phyloP scores from a whole-genome alignment of 2,329 filamentous ascomycete species.

The Pseudocercospora fijiensis region DNA sequence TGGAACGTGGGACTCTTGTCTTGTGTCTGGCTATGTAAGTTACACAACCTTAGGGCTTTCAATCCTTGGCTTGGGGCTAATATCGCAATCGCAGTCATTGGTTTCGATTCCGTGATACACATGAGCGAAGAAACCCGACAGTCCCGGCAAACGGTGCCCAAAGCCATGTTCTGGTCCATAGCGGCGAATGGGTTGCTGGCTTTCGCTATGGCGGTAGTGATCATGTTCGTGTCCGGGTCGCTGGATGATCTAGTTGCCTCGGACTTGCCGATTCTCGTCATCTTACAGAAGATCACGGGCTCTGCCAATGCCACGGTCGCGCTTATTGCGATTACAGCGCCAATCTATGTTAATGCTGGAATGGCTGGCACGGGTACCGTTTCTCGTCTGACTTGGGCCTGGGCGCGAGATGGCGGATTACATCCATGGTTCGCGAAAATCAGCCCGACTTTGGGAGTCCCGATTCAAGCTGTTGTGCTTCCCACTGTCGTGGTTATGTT shows the following conservation, averaged over 20 bases:
- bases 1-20: slow-evolving; percentile 11
- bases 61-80: not conserved
- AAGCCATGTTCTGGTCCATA: slow-evolving; percentile 27
- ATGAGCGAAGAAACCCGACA: slow-evolving; percentile 31
- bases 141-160: slow-evolving; percentile 27
- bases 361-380: slow-evolving; percentile 5
- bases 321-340: not conserved
- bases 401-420: slow-evolving; percentile 6
- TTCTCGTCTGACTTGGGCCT: slow-evolving; percentile 6
- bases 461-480: slow-evolving; percentile 22
- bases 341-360: not conserved
- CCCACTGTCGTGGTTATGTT: slow-evolving; percentile 30
- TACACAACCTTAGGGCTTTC: not conserved
- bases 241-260: slow-evolving; percentile 6
- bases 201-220: slow-evolving; percentile 34
- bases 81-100: slow-evolving; percentile 11
- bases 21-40: slow-evolving; percentile 9
- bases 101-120: slow-evolving; percentile 7
- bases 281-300: slow-evolving; percentile 6
- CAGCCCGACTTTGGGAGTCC: slow-evolving; percentile 7
- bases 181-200: slow-evolving; percentile 27
- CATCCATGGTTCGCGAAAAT: not conserved
- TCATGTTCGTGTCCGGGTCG: slow-evolving; percentile 31
- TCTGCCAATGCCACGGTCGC: slow-evolving; percentile 1
- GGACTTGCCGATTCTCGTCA: slow-evolving; percentile 5